These are phyloP conservation scores for Colletotrichum orchidophilum DNA, from an alignment of 2,329 filamentous ascomycete genomes.

Conservation along the genomic window DNA sequence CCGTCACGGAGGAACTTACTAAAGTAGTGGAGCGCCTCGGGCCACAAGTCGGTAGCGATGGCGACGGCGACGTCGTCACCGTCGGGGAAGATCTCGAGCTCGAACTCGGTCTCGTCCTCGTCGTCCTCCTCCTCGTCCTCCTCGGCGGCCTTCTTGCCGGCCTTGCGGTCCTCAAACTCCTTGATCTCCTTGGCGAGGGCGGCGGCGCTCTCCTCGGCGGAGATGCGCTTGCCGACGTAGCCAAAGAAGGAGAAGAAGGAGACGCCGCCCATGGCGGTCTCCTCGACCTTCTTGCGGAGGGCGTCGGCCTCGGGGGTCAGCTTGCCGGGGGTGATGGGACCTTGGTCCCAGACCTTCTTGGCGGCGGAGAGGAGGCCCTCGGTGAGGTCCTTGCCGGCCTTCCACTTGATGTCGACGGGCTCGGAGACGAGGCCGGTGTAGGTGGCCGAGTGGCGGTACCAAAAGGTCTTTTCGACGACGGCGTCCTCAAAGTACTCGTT, in stretches of 20 bases:
- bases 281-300: constrained; percentile 65
- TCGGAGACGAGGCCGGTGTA: constrained; percentile 86
- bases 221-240: constrained; percentile 76
- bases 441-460: constrained; percentile 76
- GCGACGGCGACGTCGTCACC: constrained; percentile 84
- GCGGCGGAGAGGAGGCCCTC: constrained; percentile 81
- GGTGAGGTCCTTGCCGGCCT: constrained; percentile 85
- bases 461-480: constrained; percentile 90
- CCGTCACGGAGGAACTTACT: constrained; percentile 64
- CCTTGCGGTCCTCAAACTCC: constrained; percentile 59
- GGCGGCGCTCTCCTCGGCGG: constrained; percentile 74
- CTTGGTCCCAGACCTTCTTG: constrained; percentile 70
- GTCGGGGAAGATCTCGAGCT: constrained; percentile 86
- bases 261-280: constrained; percentile 69
- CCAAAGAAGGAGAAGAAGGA: constrained; percentile 94
- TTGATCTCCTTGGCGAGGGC: constrained; percentile 70
- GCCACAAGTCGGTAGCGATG: constrained; percentile 89
- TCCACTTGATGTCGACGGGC: constrained; percentile 90
- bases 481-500: constrained; percentile 86
- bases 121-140: constrained; percentile 69
- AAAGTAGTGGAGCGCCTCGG: constrained; percentile 89
- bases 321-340: constrained; percentile 47
- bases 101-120: constrained; percentile 69
- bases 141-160: constrained; percentile 60
- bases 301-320: constrained; percentile 57